Base-by-base conservation (phyloP, 371 early-diverging fungal genomes). In the Zopfochytrium polystomum region DNA sequence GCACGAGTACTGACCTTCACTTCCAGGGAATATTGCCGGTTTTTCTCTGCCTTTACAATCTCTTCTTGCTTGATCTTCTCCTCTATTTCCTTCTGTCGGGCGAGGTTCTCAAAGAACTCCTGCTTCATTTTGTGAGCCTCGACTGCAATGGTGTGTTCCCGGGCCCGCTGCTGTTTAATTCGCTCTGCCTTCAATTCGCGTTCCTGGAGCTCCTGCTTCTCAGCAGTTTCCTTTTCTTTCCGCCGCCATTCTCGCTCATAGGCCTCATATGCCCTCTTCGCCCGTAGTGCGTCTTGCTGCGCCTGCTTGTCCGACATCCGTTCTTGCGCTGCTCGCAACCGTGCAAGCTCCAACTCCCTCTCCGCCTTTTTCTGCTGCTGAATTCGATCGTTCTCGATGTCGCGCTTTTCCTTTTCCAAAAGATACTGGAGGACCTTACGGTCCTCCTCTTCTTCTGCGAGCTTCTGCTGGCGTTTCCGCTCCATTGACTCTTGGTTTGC, bases 201-300 rank as follows among this genome's bases (percentile, higher is more conserved):
- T 58, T 80, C 80, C 44, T 65, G 67, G 7, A 49, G 45, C 22
- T 47, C 25, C 0, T 72, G 61, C 57, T 74, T 73, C 58, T 77
- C 73, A 11, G 70, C 65, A 3, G 68, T 54, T 42, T 79, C 78
- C 62, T 78, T 77, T 50, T 80, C 74, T 53, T 80, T 78, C 43
- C 73, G 62, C 23, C 83, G 65, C 79, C 81, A 82, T 23, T 82
- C 83, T 26, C 81, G 68, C 60, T 82, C 83, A 66, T 80, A 75
- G 3, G 75, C 75, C 52, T 82, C 83, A 55, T 57, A 68, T 4
- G 80, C 80, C 11, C 83, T 65, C 44, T 72, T 71, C 18, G 80
- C 78, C 0, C 81, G 68, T 34, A 82, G 58, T 0, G 79, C 79
- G 46, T 82, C 82, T 53, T 78, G 79, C 44, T 77, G 74, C 3